A percentile compares a stretch with the other conserved stretches of the same genome.
Evolutionary conservation across 2,329 filamentous ascomycete species (phyloP).

Genomic region (Diaporthe sp.): DNA sequence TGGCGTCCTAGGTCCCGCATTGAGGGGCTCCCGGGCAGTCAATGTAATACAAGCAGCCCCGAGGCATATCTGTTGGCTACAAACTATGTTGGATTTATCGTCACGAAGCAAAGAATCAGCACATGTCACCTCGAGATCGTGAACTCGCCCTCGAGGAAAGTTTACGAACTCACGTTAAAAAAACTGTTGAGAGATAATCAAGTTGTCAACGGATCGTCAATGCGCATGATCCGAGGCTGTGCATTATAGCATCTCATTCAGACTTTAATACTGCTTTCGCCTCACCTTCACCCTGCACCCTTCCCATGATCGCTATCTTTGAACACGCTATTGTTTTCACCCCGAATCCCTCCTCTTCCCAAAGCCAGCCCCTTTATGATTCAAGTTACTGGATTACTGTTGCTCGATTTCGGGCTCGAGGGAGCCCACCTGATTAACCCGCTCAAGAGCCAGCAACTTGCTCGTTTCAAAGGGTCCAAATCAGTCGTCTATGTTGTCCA

Average conservation of each 20-base stretch:
- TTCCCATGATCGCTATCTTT: not conserved
- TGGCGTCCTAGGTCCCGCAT: not conserved
- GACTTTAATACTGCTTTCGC: conserved; percentile 18
- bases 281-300: not conserved
- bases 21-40: not conserved
- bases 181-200: not conserved
- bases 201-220: not conserved
- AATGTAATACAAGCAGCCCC: not conserved
- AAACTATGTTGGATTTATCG: not conserved
- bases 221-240: not conserved
- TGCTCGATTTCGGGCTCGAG: not conserved
- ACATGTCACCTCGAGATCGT: not conserved
- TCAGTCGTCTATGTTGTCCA: not conserved
- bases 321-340: not conserved
- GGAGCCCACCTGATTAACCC: not conserved
- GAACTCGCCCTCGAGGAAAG: no score
- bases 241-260: conserved; percentile 17
- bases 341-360: not conserved
- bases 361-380: not conserved
- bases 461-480: not conserved
- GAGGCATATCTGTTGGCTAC: not conserved
- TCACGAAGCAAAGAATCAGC: not conserved
- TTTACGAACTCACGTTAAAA: not conserved
- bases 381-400: not conserved
- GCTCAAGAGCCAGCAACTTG: not conserved